phyloP scores from a whole-genome alignment of 805 yeast genomes.

The Candida multigemmis region DNA sequence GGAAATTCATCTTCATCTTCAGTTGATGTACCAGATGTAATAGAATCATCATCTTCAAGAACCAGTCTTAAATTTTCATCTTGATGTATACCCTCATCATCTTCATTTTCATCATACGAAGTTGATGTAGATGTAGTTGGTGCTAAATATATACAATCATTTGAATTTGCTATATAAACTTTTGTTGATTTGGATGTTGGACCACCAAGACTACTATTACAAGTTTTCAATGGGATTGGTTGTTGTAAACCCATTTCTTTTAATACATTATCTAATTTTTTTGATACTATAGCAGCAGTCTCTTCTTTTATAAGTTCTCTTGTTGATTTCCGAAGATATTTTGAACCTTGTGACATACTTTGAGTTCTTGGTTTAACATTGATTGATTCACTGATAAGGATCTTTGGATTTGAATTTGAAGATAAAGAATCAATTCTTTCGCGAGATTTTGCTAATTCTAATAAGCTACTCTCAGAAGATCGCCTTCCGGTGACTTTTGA shows the following conservation, averaged over 20 bases:
- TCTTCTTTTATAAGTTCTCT: slow-evolving; percentile 31
- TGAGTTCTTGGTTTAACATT: too few species aligned
- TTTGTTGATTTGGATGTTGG: slow-evolving; percentile 17
- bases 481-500: too few species aligned
- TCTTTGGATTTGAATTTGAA: slow-evolving; percentile 2
- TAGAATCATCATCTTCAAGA: not conserved
- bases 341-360: slow-evolving; percentile 10
- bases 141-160: slow-evolving; percentile 30
- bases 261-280: slow-evolving; percentile 19
- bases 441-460: too few species aligned
- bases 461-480: too few species aligned
- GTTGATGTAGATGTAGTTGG: slow-evolving; percentile 30
- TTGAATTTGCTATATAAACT: slow-evolving; percentile 27
- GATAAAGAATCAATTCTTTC: too few species aligned
- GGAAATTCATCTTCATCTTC: slow-evolving; percentile 3
- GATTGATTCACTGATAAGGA: slow-evolving; percentile 4
- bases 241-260: slow-evolving; percentile 30
- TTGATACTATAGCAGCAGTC: slow-evolving; percentile 24
- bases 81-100: slow-evolving; percentile 1
- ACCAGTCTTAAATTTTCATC: not conserved
- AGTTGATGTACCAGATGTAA: slow-evolving; percentile 1
- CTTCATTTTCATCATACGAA: slow-evolving; percentile 18
- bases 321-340: slow-evolving; percentile 21
- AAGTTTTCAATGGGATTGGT: slow-evolving; percentile 26
- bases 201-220: slow-evolving; percentile 12